Percentiles rank a stretch among this genome's conserved stretches.
These are phyloP conservation scores for Blastobotrys indianensis DNA, from an alignment of 1,139 yeast genomes.

Conservation along the genomic window DNA sequence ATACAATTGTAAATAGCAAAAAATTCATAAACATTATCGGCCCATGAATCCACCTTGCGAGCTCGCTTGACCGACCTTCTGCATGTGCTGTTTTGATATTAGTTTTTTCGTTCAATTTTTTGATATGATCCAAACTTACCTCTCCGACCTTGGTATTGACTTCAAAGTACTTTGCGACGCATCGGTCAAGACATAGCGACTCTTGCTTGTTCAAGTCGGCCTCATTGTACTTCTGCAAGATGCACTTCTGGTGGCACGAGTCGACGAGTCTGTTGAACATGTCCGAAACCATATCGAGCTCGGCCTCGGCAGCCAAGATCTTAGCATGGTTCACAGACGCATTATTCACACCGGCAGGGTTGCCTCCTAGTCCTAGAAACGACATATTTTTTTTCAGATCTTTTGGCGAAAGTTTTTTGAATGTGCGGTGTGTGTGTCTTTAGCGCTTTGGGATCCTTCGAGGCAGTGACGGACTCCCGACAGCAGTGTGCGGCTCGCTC, in stretches of 20 bases:
- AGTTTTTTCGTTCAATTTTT: conserved; percentile 5
- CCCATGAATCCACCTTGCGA: conserved; percentile 7
- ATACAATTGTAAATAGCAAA: conserved; percentile 1
- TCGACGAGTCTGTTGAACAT: conserved; percentile 86
- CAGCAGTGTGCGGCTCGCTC: no score
- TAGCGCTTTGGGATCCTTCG: no score
- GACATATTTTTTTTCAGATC: conserved; percentile 39
- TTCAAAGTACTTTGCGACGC: conserved; percentile 95
- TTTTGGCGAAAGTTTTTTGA: no score
- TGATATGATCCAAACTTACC: conserved; percentile 22
- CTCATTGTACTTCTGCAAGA: conserved; percentile 58
- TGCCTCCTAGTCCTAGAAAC: conserved; percentile 81
- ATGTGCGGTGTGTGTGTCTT: no score
- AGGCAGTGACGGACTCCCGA: no score
- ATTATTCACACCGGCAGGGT: conserved; percentile 24
- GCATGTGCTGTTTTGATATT: conserved; percentile 28
- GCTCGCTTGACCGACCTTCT: conserved; percentile 26
- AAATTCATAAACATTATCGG: conserved; percentile 1
- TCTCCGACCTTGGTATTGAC: conserved; percentile 96
- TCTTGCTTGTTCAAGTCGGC: conserved; percentile 81
- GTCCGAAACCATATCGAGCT: conserved; percentile 92
- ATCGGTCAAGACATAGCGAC: conserved; percentile 89
- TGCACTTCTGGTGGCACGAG: conserved; percentile 88
- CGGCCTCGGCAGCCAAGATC: conserved; percentile 74
- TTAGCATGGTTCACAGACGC: conserved; percentile 38